phyloP scores from a whole-genome alignment of 2,329 filamentous ascomycete species.

The Lasiodiplodia theobromae region DNA sequence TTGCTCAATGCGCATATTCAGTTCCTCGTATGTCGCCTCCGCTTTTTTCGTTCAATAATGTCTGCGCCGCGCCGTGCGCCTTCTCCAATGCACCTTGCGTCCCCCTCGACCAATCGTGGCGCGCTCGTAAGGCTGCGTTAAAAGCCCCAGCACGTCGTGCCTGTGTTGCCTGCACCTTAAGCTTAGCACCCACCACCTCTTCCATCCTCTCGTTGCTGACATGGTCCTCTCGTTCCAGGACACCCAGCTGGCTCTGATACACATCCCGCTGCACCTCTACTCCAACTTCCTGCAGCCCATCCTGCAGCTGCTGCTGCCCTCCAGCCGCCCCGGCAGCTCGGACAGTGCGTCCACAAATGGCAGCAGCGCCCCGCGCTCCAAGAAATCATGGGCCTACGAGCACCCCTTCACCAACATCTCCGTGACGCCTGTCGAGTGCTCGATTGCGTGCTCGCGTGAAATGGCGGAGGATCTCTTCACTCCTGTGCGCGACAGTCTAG shows the following conservation, averaged over 20 bases:
- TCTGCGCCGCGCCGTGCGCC: slow-evolving; percentile 9
- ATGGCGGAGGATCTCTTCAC: slow-evolving; percentile 78
- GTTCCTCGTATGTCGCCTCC: slow-evolving; percentile 52
- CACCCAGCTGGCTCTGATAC: slow-evolving; percentile 84
- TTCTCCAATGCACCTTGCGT: slow-evolving; percentile 28
- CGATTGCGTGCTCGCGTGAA: slow-evolving; percentile 82
- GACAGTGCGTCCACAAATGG: slow-evolving; percentile 37
- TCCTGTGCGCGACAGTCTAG: slow-evolving; percentile 71
- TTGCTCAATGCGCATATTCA: slow-evolving; percentile 57
- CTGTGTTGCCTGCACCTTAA: slow-evolving; percentile 28
- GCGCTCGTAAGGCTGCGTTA: slow-evolving; percentile 27
- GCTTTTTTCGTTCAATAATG: slow-evolving; percentile 31
- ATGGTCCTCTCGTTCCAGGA: slow-evolving; percentile 66
- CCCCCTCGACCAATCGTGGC: slow-evolving; percentile 20
- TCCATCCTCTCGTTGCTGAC: slow-evolving; percentile 37
- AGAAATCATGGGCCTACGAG: slow-evolving; percentile 56
- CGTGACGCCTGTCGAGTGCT: slow-evolving; percentile 90
- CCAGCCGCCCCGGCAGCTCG: slow-evolving; percentile 39
- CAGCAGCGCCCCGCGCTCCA: slow-evolving; percentile 39
- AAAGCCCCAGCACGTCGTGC: slow-evolving; percentile 28
- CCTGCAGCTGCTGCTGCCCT: slow-evolving; percentile 80
- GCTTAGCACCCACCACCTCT: slow-evolving; percentile 8
- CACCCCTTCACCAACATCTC: slow-evolving; percentile 93
- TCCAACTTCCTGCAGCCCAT: slow-evolving; percentile 83
- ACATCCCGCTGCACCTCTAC: slow-evolving; percentile 83